Conservation (phyloP, 306 rosid species). For the Prunus mira region DNA sequence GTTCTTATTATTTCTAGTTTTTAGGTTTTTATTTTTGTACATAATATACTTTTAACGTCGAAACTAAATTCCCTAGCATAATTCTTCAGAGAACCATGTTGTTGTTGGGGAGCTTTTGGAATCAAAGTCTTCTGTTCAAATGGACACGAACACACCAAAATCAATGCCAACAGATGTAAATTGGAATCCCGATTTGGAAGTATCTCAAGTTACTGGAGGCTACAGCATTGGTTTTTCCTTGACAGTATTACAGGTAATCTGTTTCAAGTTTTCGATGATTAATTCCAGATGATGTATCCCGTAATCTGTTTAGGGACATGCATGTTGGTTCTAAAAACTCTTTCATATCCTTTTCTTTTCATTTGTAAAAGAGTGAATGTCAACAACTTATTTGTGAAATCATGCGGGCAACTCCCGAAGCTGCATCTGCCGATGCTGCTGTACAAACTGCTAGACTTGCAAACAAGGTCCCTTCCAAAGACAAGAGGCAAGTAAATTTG, state of each 20-base stretch:
- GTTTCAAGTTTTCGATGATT: slow-evolving; percentile 6
- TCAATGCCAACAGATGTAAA: slow-evolving; percentile 64
- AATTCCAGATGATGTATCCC: slow-evolving; percentile 13
- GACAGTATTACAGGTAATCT: slow-evolving; percentile 87
- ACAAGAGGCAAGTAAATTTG: slow-evolving; percentile 67
- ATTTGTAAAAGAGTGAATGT: slow-evolving; percentile 80
- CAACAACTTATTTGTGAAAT: slow-evolving; percentile 98
- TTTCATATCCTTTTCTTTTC: slow-evolving; percentile 19
- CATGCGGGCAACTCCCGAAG: slow-evolving; percentile 99
- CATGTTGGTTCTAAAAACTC: slow-evolving; percentile 15
- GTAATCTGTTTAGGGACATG: background rate
- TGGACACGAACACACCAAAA: slow-evolving; percentile 72
- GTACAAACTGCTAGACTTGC: slow-evolving; percentile 99
- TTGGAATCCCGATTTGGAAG: slow-evolving; percentile 84
- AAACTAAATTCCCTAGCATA: slow-evolving; percentile 27
- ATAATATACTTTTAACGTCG: background rate
- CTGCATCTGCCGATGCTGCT: slow-evolving; percentile 98
- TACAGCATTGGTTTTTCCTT: slow-evolving; percentile 91
- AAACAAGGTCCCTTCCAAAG: slow-evolving; percentile 88
- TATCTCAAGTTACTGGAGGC: slow-evolving; percentile 92
- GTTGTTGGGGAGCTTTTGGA: slow-evolving; percentile 91
- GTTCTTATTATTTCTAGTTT: background rate
- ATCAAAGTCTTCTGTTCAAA: slow-evolving; percentile 59
- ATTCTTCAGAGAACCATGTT: slow-evolving; percentile 81
- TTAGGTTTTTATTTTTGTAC: background rate